phyloP scores from a whole-genome alignment of 495 filamentous ascomycete genomes.

The Glutinoglossum americanum region DNA sequence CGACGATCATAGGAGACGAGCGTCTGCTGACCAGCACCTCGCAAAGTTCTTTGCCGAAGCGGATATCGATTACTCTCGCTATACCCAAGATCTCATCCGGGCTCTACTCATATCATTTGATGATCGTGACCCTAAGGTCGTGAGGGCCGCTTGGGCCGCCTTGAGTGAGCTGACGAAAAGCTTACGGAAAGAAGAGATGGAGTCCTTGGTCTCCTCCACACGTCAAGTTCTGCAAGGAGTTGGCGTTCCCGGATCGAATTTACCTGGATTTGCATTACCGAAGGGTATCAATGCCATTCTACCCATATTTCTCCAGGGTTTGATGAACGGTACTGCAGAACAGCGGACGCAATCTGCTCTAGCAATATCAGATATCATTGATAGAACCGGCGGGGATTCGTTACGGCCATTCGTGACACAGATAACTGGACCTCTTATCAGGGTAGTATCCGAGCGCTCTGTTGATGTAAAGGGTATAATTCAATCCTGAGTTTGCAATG shows the following conservation, averaged over 20 bases:
- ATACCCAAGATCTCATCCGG: slow-evolving; percentile 84
- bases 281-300: slow-evolving; percentile 96
- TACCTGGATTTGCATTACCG: slow-evolving; percentile 77
- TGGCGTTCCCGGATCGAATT: slow-evolving; percentile 62
- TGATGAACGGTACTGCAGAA: slow-evolving; percentile 85
- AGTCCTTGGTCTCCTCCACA: slow-evolving; percentile 70
- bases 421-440: slow-evolving; percentile 90
- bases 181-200: slow-evolving; percentile 96
- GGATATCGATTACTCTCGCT: slow-evolving; percentile 75
- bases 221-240: slow-evolving; percentile 68
- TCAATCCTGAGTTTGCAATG: neutral
- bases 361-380: slow-evolving; percentile 86
- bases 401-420: slow-evolving; percentile 89
- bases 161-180: slow-evolving; percentile 69
- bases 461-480: slow-evolving; percentile 62
- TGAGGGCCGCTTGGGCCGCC: slow-evolving; percentile 83
- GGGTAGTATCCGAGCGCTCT: slow-evolving; percentile 88
- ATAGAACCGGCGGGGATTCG: slow-evolving; percentile 62
- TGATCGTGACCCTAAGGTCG: slow-evolving; percentile 60
- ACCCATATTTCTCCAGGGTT: slow-evolving; percentile 90
- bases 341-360: slow-evolving; percentile 82
- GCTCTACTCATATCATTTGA: slow-evolving; percentile 78
- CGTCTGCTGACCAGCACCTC: slow-evolving; percentile 55
- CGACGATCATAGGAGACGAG: slow-evolving; percentile 69
- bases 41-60: slow-evolving; percentile 71